Evolutionary conservation across 306 rosid species (phyloP).

Genomic region (Albizia julibrissin): DNA sequence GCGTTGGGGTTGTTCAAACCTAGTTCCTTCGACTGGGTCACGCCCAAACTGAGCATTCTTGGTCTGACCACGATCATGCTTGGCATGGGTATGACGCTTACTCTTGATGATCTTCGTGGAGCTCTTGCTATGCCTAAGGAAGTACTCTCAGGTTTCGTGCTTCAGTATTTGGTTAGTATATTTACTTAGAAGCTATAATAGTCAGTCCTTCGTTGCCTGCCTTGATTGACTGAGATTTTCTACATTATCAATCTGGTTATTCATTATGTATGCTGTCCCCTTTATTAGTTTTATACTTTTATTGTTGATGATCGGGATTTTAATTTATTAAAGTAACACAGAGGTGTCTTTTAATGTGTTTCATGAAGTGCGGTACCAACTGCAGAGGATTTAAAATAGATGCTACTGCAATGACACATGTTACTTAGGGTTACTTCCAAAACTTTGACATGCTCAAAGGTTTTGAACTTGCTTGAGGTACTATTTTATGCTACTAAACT

Average conservation of each 20-base stretch:
- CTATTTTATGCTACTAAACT: background rate
- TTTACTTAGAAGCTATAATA: background rate
- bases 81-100: slow-evolving; percentile 96
- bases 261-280: background rate
- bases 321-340: background rate
- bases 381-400: background rate
- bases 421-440: background rate
- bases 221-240: background rate
- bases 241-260: background rate
- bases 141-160: slow-evolving; percentile 65
- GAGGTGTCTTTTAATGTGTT: background rate
- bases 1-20: slow-evolving; percentile 63
- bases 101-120: slow-evolving; percentile 75
- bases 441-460: background rate
- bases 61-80: slow-evolving; percentile 75
- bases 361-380: background rate
- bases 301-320: background rate
- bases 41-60: slow-evolving; percentile 52
- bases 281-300: background rate
- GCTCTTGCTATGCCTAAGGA: slow-evolving; percentile 84
- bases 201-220: background rate
- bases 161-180: slow-evolving; percentile 74
- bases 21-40: slow-evolving; percentile 67
- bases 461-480: background rate
- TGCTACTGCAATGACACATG: no score